phyloP scores from a whole-genome alignment of 306 rosid species.

The Gillenia trifoliata region DNA sequence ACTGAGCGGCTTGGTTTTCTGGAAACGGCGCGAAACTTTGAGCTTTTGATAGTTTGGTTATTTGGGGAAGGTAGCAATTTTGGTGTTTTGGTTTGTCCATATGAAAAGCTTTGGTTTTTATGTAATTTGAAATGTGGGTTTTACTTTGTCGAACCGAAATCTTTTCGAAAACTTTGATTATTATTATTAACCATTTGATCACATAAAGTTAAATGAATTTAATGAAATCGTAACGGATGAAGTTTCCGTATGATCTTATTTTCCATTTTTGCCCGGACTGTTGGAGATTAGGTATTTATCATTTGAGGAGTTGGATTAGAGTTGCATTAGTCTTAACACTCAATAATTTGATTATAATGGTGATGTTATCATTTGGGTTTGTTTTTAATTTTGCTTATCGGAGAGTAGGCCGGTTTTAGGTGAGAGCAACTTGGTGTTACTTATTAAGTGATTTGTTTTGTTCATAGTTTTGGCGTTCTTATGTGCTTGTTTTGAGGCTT shows the following conservation, averaged over 20 bases:
- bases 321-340: not conserved
- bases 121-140: not conserved
- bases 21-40: not conserved
- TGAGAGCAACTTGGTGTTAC: not conserved
- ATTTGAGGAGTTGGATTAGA: not conserved
- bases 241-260: not conserved
- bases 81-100: not conserved
- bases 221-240: not conserved
- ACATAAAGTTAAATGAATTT: not conserved
- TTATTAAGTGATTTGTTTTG: not conserved
- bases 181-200: not conserved
- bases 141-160: not conserved
- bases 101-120: not conserved
- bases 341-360: not conserved
- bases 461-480: not conserved
- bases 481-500: slow-evolving; percentile 9
- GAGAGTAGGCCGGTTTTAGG: not conserved
- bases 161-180: not conserved
- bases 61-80: not conserved
- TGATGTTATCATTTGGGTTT: not conserved
- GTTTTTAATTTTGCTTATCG: not conserved
- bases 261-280: not conserved
- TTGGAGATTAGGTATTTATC: not conserved
- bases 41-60: not conserved
- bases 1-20: too few species aligned